phyloP scores from a whole-genome alignment of 768 basidiomycete species.

The Mycena epipterygia region DNA sequence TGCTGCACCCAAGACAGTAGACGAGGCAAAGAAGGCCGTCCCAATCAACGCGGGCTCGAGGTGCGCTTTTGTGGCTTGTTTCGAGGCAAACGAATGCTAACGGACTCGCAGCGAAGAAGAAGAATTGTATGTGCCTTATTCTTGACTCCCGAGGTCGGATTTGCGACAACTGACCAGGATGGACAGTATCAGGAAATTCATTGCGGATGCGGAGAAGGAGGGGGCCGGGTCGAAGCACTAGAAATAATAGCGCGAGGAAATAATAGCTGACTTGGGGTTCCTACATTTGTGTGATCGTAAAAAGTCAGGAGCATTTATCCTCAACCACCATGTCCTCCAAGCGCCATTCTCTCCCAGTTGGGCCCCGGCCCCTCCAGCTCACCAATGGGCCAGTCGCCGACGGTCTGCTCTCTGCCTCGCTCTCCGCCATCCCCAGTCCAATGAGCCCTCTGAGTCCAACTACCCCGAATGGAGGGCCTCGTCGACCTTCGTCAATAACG shows the following conservation, averaged over 20 bases:
- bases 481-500: conserved; percentile 69
- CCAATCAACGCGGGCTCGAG: conserved; percentile 76
- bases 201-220: conserved; percentile 88
- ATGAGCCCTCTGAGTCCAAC: conserved; percentile 29
- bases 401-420: conserved; percentile 35
- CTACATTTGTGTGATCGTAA: conserved; percentile 27
- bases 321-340: conserved; percentile 37
- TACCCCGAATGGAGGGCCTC: conserved; percentile 36
- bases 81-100: conserved; percentile 22
- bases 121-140: conserved; percentile 73
- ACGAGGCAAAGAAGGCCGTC: conserved; percentile 74
- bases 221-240: conserved; percentile 61
- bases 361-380: conserved; percentile 64
- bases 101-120: conserved; percentile 81
- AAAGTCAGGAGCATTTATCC: conserved; percentile 22
- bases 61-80: conserved; percentile 57
- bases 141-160: conserved; percentile 40
- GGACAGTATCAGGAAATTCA: conserved; percentile 83
- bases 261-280: conserved; percentile 16
- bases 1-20: conserved; percentile 58
- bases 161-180: conserved; percentile 60
- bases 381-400: conserved; percentile 50
- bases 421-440: conserved; percentile 28
- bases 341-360: conserved; percentile 50
- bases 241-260: conserved; percentile 20